Conservation (phyloP, 2,329 filamentous ascomycete genomes). For the Colletotrichum karsti region DNA sequence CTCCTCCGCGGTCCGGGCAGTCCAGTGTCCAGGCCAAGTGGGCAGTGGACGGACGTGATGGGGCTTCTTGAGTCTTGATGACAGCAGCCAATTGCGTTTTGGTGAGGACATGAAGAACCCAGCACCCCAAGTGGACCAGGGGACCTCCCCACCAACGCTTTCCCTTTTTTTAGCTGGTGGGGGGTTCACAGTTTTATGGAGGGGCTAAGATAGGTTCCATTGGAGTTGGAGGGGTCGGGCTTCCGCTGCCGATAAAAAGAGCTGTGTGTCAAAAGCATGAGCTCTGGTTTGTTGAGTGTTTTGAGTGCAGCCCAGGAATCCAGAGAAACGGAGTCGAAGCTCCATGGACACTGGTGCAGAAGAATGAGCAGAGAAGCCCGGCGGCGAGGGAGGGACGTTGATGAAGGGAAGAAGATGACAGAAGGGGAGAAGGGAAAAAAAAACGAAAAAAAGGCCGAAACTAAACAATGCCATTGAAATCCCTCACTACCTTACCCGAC, state of each 20-base stretch:
- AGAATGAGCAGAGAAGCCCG: background rate
- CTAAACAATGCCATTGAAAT: slow-evolving; percentile 11
- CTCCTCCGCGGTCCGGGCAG: slow-evolving; percentile 17
- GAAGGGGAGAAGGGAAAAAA: background rate
- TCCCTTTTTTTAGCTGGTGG: background rate
- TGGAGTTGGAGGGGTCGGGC: slow-evolving; percentile 7
- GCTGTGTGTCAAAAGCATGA: slow-evolving; percentile 16
- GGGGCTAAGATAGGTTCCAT: no score
- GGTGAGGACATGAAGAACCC: background rate
- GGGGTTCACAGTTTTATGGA: background rate
- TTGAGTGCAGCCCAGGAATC: background rate
- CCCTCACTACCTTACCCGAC: background rate
- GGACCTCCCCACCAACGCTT: slow-evolving; percentile 10
- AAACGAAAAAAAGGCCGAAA: slow-evolving; percentile 6
- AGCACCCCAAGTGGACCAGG: slow-evolving; percentile 10
- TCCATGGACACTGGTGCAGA: background rate
- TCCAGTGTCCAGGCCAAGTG: background rate
- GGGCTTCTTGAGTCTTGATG: background rate
- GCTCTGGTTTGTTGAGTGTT: slow-evolving; percentile 28
- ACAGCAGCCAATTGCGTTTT: background rate
- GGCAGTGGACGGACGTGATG: background rate
- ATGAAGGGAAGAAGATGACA: background rate
- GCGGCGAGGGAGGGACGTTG: background rate
- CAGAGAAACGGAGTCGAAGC: slow-evolving; percentile 10
- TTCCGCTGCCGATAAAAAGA: background rate